A percentile compares a stretch with the other conserved stretches of the same genome.
Conservation (phyloP, 148 eudicot genomes). For the Simmondsia chinensis region DNA sequence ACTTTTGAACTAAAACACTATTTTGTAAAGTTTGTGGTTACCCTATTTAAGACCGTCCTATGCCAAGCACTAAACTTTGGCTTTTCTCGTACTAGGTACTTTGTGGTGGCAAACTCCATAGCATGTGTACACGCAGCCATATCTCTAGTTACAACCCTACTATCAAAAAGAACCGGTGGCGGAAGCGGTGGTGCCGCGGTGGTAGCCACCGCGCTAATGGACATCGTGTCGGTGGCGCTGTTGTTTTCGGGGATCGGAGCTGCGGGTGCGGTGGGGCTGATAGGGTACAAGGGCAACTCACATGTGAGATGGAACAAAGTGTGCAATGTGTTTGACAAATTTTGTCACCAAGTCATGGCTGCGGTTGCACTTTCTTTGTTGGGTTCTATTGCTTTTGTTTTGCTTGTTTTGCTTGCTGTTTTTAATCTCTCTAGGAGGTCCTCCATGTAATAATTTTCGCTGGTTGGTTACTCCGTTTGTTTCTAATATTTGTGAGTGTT, state of each 20-base stretch:
- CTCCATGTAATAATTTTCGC: too few species aligned
- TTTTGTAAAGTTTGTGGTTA: too few species aligned
- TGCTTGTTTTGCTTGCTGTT: slow-evolving; percentile 27
- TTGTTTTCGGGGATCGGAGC: slow-evolving; percentile 53
- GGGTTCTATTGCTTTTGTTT: slow-evolving; percentile 20
- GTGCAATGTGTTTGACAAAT: slow-evolving; percentile 38
- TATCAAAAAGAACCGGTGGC: slow-evolving; percentile 12
- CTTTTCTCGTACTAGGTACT: slow-evolving; percentile 27
- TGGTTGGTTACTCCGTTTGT: too few species aligned
- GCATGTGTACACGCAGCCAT: slow-evolving; percentile 31
- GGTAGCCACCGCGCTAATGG: slow-evolving; percentile 17
- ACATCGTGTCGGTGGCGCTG: slow-evolving; percentile 49
- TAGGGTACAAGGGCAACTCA: slow-evolving; percentile 53
- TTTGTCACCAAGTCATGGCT: slow-evolving; percentile 33
- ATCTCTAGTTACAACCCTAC: slow-evolving; percentile 22
- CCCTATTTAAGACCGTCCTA: too few species aligned
- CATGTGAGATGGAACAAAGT: slow-evolving; percentile 69
- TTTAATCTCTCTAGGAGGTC: slow-evolving; percentile 25
- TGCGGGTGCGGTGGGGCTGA: slow-evolving; percentile 33
- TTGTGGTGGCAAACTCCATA: slow-evolving; percentile 46
- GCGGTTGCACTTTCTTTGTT: slow-evolving; percentile 25
- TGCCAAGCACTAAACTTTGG: too few species aligned
- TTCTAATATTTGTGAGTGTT: too few species aligned
- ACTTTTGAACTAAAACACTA: too few species aligned
- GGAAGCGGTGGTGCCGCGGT: slow-evolving; percentile 10